These are phyloP conservation scores for Paraphaeosphaeria minitans DNA, from an alignment of 2,329 filamentous ascomycete species.

Conservation along the genomic window DNA sequence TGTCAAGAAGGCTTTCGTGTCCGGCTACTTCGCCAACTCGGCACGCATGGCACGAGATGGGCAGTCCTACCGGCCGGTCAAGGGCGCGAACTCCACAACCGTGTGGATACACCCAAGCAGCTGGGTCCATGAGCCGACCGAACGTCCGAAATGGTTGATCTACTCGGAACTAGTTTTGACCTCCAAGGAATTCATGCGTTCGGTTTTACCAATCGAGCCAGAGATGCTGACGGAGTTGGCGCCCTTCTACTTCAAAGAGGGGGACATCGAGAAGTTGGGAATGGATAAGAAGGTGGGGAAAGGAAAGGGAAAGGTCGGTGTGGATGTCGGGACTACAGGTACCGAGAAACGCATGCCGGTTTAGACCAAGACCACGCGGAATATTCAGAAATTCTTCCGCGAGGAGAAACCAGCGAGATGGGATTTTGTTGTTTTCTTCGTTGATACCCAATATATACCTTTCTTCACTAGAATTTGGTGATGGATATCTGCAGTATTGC, in stretches of 20 bases:
- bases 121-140: neutral
- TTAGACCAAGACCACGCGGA: too few relatives aligned
- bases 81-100: constrained; percentile 63
- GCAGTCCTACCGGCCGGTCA: constrained; percentile 87
- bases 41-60: constrained; percentile 82
- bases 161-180: constrained; percentile 85
- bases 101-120: neutral
- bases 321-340: constrained; percentile 1
- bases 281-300: constrained; percentile 76
- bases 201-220: constrained; percentile 80
- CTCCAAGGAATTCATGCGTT: constrained; percentile 91
- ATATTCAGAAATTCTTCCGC: too few relatives aligned
- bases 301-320: constrained; percentile 50
- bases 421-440: too few relatives aligned
- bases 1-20: constrained; percentile 85
- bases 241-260: constrained; percentile 92
- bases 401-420: too few relatives aligned
- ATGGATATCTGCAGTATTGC: neutral
- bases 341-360: neutral
- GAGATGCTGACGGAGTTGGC: constrained; percentile 89
- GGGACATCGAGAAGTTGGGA: constrained; percentile 82
- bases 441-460: too few relatives aligned
- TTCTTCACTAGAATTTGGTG: neutral
- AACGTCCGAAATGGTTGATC: constrained; percentile 81
- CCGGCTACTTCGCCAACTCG: constrained; percentile 94